phyloP scores from a whole-genome alignment of 2,329 filamentous ascomycete species.

The Fusarium penzigii region DNA sequence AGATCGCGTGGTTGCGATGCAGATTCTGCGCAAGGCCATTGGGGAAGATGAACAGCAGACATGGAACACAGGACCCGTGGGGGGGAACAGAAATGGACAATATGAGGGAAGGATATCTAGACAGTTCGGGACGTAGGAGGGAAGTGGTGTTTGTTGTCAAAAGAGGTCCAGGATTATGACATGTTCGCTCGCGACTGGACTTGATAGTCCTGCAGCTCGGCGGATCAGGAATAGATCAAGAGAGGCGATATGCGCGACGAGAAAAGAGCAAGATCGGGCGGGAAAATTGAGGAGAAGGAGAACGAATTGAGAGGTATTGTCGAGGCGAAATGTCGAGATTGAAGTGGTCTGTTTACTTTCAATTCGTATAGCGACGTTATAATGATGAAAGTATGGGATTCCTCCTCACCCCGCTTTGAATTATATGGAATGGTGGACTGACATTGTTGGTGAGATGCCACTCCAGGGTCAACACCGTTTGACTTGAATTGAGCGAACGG shows the following conservation, averaged over 20 bases:
- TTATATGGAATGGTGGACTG: too few relatives aligned
- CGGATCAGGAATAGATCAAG: conserved; percentile 11
- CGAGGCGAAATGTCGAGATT: background rate
- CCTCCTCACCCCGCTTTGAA: background rate
- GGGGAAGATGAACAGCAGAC: conserved; percentile 9
- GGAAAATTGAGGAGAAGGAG: conserved; percentile 16
- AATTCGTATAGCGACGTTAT: background rate
- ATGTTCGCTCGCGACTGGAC: conserved; percentile 33
- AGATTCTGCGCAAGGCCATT: conserved; percentile 27
- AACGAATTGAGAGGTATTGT: background rate
- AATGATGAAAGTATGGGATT: background rate
- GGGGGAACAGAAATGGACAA: background rate
- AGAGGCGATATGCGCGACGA: conserved; percentile 9
- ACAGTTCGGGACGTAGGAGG: conserved; percentile 18
- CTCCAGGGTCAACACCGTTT: too few relatives aligned
- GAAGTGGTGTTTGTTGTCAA: conserved; percentile 13
- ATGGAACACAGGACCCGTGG: conserved; percentile 5
- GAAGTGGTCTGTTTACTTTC: background rate
- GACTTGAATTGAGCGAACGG: too few relatives aligned
- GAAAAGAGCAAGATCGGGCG: conserved; percentile 14
- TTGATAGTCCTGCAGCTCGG: conserved; percentile 19
- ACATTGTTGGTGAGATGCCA: too few relatives aligned
- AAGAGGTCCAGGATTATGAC: conserved; percentile 24
- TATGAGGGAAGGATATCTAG: conserved; percentile 7
- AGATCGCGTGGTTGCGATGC: conserved; percentile 23